Percentiles rank a stretch among this genome's conserved stretches.
Evolutionary conservation across 2,329 filamentous ascomycete genomes (phyloP).

Genomic region (Hansfordia pulvinata): DNA sequence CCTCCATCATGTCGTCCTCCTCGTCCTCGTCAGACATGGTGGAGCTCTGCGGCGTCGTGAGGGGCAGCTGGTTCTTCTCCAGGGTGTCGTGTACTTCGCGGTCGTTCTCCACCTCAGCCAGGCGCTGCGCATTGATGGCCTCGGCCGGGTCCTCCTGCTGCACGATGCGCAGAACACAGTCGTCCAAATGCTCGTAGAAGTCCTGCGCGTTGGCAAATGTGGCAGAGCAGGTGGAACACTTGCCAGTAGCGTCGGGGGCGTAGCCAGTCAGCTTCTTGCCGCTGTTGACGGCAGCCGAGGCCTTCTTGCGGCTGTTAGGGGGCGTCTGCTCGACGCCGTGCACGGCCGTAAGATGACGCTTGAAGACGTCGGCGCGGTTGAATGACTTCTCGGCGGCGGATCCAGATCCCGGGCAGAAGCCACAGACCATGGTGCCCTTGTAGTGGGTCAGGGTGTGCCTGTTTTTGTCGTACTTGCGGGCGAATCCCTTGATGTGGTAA

Average conservation of each 20-base stretch:
- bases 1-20: conserved; percentile 41
- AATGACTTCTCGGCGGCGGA: conserved; percentile 88
- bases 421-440: conserved; percentile 95
- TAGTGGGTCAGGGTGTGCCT: conserved; percentile 93
- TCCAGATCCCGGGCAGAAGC: conserved; percentile 83
- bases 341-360: conserved; percentile 83
- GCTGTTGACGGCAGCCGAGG: conserved; percentile 20
- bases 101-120: conserved; percentile 52
- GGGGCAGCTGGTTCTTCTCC: conserved; percentile 47
- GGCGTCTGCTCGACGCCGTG: conserved; percentile 91
- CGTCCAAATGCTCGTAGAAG: conserved; percentile 93
- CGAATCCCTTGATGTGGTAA: conserved; percentile 89
- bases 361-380: conserved; percentile 94
- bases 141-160: conserved; percentile 59
- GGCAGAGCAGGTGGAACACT: conserved; percentile 85
- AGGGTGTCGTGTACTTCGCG: conserved; percentile 46
- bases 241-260: conserved; percentile 70
- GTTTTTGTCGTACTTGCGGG: conserved; percentile 96
- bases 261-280: conserved; percentile 58
- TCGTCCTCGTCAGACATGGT: conserved; percentile 30
- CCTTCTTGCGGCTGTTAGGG: conserved; percentile 70
- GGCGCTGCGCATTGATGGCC: conserved; percentile 52
- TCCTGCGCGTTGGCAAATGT: conserved; percentile 91
- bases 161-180: conserved; percentile 58
- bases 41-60: conserved; percentile 23